Evolutionary conservation across 257 asterid genomes (phyloP).

Genomic region (Paraleonurus japonicus): DNA sequence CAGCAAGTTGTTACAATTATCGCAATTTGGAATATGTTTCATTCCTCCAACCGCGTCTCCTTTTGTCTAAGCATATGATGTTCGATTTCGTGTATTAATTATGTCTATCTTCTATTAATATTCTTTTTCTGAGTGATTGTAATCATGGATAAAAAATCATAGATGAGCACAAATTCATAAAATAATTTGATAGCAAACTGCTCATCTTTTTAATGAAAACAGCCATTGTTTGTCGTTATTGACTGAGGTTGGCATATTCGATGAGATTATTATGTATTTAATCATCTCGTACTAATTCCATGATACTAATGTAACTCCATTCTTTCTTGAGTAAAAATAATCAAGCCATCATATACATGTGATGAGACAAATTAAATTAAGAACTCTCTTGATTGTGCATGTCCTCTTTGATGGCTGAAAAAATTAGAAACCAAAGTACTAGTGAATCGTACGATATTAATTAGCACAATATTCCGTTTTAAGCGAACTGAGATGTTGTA

Average conservation of each 20-base stretch:
- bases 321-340: no score
- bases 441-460: no score
- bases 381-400: no score
- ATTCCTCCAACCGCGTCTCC: conserved; percentile 20
- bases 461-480: no score
- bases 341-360: no score
- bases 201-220: background rate
- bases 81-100: background rate
- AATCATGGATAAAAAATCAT: background rate
- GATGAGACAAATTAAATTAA: no score
- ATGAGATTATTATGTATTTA: conserved; percentile 3
- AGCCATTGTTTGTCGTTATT: background rate
- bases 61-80: conserved; percentile 16
- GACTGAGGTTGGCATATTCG: background rate
- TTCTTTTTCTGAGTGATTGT: conserved; percentile 13
- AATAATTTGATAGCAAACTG: background rate
- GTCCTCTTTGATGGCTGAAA: no score
- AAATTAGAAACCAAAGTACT: no score
- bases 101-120: conserved; percentile 20
- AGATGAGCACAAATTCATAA: conserved; percentile 24
- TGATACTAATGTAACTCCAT: background rate
- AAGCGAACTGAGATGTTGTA: no score
- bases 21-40: conserved; percentile 32
- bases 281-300: conserved; percentile 11
- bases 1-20: conserved; percentile 28